phyloP scores from a whole-genome alignment of 2,329 filamentous ascomycete species.

The Aspergillus sp. region DNA sequence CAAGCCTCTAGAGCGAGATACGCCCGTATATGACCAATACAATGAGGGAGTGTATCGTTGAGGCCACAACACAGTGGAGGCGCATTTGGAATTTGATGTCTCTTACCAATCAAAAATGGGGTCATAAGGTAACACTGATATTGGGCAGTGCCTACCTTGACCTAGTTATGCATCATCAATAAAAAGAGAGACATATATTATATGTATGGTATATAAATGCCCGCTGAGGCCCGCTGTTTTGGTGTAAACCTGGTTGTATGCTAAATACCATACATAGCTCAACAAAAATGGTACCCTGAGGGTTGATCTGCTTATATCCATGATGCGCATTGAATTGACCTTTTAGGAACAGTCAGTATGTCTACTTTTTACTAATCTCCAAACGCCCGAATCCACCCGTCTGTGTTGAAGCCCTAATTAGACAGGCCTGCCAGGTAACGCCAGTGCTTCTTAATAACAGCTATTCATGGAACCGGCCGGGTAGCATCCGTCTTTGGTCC shows the following conservation, averaged over 20 bases:
- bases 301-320: neutral
- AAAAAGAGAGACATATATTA: neutral
- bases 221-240: neutral
- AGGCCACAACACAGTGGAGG: neutral
- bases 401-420: conserved; percentile 5
- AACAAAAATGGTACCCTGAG: neutral
- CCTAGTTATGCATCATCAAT: neutral
- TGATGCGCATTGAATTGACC: conserved; percentile 18
- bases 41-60: neutral
- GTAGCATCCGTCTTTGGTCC: neutral
- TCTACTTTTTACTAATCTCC: conserved; percentile 2
- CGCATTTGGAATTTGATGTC: neutral
- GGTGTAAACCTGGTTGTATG: neutral
- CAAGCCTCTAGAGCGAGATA: neutral
- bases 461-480: conserved; percentile 3
- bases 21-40: neutral
- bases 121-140: neutral
- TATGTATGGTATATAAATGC: neutral
- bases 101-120: neutral
- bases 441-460: neutral
- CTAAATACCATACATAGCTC: neutral
- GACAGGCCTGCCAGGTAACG: conserved; percentile 16
- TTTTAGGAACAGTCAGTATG: neutral
- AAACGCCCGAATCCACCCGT: conserved; percentile 5
- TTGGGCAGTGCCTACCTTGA: neutral